These are phyloP conservation scores for Colletotrichum sp. DNA, from an alignment of 2,329 filamentous ascomycete genomes.

Conservation along the genomic window DNA sequence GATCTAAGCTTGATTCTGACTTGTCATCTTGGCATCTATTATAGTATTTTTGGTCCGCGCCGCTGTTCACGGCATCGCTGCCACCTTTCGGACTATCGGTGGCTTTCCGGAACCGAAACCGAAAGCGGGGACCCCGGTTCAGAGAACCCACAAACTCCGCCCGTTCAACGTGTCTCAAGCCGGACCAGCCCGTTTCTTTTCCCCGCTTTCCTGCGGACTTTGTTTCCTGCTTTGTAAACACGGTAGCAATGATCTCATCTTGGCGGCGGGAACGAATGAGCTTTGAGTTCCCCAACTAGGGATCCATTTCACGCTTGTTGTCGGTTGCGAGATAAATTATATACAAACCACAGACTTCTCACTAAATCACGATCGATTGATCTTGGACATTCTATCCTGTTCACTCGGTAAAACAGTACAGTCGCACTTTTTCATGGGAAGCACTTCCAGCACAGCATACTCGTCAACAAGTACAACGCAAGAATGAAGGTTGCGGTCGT, in stretches of 20 bases:
- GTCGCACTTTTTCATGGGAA: accelerated
- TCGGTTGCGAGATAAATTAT: neutral
- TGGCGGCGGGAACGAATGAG: neutral
- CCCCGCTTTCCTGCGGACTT: conserved; percentile 6
- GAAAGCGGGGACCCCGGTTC: neutral
- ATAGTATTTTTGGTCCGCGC: neutral
- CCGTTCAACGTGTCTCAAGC: neutral
- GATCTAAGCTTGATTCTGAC: neutral
- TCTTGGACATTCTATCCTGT: too few species aligned
- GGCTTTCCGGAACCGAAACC: neutral
- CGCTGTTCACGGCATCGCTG: neutral
- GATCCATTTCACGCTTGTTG: neutral
- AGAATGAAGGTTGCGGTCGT: conserved; percentile 36
- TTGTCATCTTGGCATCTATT: neutral
- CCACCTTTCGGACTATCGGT: neutral
- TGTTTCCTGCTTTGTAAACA: neutral
- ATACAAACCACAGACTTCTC: neutral
- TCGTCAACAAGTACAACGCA: neutral
- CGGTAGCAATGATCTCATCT: neutral
- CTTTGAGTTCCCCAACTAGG: neutral
- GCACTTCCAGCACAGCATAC: neutral
- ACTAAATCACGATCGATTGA: accelerated
- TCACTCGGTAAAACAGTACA: neutral
- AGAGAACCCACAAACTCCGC: neutral
- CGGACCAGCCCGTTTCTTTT: neutral